Conservation (phyloP, 805 yeast species). For the Dipodascopsis tothii region DNA sequence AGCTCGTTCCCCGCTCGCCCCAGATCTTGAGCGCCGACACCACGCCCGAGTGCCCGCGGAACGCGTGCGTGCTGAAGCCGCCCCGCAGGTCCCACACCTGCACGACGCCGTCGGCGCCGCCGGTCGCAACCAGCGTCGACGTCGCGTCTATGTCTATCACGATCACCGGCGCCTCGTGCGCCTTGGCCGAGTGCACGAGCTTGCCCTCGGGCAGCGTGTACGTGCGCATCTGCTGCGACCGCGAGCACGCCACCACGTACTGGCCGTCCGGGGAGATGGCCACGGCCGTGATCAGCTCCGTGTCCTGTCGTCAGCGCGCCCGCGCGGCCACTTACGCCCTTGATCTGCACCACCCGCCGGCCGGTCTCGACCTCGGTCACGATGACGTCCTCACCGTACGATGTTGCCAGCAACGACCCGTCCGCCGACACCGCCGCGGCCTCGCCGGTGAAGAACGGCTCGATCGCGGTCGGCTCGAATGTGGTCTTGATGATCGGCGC, state of each 20-base stretch:
- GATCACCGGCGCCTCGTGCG: constrained; percentile 67
- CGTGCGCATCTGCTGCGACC: constrained; percentile 72
- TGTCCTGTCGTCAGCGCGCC: constrained; percentile 40
- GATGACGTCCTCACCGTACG: constrained; percentile 68
- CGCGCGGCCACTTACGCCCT: constrained; percentile 46
- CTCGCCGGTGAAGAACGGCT: constrained; percentile 84
- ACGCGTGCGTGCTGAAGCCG: constrained; percentile 78
- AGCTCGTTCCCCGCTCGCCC: constrained; percentile 54
- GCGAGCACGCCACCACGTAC: constrained; percentile 64
- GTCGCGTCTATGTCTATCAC: constrained; percentile 71
- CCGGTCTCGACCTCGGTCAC: constrained; percentile 59
- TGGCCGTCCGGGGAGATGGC: constrained; percentile 69
- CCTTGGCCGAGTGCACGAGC: constrained; percentile 30
- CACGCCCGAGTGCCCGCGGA: constrained; percentile 90
- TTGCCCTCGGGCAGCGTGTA: constrained; percentile 40
- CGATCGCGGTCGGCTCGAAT: constrained; percentile 44
- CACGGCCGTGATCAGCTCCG: constrained; percentile 67
- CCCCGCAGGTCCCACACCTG: constrained; percentile 89
- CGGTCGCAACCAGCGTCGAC: constrained; percentile 80
- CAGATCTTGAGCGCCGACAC: constrained; percentile 66
- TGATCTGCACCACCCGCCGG: constrained; percentile 50
- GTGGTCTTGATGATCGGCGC: constrained; percentile 33
- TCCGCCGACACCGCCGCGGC: constrained; percentile 62
- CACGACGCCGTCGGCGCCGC: constrained; percentile 89
- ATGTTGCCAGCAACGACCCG: constrained; percentile 64